Evolutionary conservation across 805 yeast species (phyloP).

Genomic region (Myxozyma mucilagina): DNA sequence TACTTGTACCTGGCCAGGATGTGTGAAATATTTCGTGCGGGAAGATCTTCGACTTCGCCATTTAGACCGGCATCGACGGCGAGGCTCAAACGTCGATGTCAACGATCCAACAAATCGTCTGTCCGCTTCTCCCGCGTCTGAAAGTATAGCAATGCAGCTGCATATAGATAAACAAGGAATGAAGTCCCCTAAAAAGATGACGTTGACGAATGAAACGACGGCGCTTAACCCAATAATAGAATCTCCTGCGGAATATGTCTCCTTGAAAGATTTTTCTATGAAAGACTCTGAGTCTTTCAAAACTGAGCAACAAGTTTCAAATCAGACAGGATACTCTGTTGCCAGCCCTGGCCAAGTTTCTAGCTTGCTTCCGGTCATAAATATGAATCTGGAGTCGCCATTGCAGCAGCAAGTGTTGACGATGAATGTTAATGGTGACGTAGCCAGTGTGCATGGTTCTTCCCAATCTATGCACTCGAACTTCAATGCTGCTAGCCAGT

Average conservation of each 20-base stretch:
- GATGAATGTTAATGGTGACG: neutral
- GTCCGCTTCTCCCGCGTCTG: neutral
- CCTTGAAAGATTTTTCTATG: neutral
- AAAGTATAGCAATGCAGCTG: neutral
- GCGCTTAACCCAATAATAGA: neutral
- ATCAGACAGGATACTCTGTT: neutral
- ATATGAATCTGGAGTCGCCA: neutral
- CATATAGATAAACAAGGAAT: neutral
- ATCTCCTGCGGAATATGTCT: neutral
- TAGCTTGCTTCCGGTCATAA: neutral
- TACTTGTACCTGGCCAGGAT: conserved; percentile 40
- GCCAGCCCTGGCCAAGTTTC: neutral
- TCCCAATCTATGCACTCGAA: neutral
- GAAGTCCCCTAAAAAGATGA: neutral
- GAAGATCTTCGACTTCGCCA: conserved; percentile 41
- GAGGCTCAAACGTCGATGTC: neutral
- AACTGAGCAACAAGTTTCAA: neutral
- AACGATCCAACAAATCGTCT: neutral
- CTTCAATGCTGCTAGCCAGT: neutral
- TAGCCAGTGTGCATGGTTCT: neutral
- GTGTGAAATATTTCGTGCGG: conserved; percentile 41
- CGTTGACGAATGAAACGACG: neutral
- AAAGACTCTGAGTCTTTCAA: neutral
- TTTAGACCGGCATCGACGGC: conserved; percentile 39
- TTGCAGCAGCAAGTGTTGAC: neutral